Conservation (phyloP, 441 rosid species). For the Erysimum cheiri region DNA sequence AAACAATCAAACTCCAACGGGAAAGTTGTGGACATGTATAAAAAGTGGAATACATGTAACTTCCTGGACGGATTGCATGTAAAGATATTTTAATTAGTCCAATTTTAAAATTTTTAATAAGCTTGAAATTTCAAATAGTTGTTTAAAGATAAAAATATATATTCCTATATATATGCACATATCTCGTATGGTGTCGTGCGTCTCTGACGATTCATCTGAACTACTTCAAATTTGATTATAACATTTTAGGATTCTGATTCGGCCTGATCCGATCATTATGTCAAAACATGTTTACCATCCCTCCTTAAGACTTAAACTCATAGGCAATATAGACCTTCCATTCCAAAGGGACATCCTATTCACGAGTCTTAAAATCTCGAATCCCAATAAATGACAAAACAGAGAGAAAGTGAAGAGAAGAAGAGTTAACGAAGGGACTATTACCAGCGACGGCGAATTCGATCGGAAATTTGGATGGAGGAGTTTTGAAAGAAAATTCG, state of each 20-base stretch:
- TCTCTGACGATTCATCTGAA: background rate
- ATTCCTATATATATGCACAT: background rate
- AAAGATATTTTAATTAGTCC: slow-evolving; percentile 8
- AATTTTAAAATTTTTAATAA: background rate
- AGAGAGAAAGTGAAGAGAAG: background rate
- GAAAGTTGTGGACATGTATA: slow-evolving; percentile 13
- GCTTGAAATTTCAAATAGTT: background rate
- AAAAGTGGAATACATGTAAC: slow-evolving; percentile 12
- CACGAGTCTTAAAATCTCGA: background rate
- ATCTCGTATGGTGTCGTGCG: background rate
- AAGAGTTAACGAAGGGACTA: background rate
- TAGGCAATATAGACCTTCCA: slow-evolving; percentile 7
- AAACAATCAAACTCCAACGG: slow-evolving; percentile 16
- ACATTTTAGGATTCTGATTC: background rate
- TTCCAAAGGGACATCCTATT: background rate
- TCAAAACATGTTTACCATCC: background rate
- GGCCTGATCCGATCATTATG: background rate
- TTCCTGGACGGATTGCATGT: background rate
- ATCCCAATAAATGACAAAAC: background rate
- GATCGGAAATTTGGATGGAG: slow-evolving; percentile 60
- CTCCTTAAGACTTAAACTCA: background rate
- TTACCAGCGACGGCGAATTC: slow-evolving; percentile 66
- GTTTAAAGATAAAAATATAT: background rate
- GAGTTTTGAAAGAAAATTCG: slow-evolving; percentile 63
- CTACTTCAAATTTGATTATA: background rate